Evolutionary conservation across 805 yeast genomes (phyloP), one percentile per base, ranked within the genome.

Genomic region (Kuraishia ogatae): DNA sequence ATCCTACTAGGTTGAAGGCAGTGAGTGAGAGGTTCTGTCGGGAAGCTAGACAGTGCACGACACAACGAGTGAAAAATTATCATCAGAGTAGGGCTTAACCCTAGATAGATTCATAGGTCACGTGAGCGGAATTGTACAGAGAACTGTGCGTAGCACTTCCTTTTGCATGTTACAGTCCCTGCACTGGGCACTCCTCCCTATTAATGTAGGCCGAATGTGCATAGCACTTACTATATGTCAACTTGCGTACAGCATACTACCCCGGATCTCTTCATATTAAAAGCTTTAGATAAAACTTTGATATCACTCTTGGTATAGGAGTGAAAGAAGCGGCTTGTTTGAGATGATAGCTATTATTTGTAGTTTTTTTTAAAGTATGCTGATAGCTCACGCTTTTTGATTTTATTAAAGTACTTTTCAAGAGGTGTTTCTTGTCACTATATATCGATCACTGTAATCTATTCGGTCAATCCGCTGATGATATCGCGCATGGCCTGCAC

Each of bases 401-500:
- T n/a, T n/a, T n/a, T n/a, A n/a, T n/a, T n/a, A n/a, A n/a, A n/a
- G n/a, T n/a, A n/a, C n/a, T n/a, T n/a, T n/a, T n/a, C n/a, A n/a
- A n/a, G n/a, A n/a, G n/a, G n/a, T n/a, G n/a, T n/a, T n/a, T n/a
- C n/a, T n/a, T n/a, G n/a, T n/a, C n/a, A n/a, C n/a, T n/a, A n/a
- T n/a, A n/a, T 10, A 26, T 26, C 10, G 29, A 10, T 26, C 10
- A 26, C 20, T 4, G 10, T 11, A 5, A 17, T n/a, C 19, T 43
- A 55, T 52, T 62, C 62, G 28, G 56, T 28, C 24, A 66, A 54
- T n/a, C 61, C 84, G 43, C 75, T 81, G 20, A 81, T 75, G 47
- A 83, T 69, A 58, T 82, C 87, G 56, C 75, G 67, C 66, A 80
- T 71, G 1, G 81, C 70, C 53, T 77, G 80, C 20, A 76, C 73